A percentile compares a stretch with the other conserved stretches of the same genome.
These are phyloP conservation scores for Talaromyces pinophilus DNA, from an alignment of 2,329 filamentous ascomycete genomes.

Conservation along the genomic window DNA sequence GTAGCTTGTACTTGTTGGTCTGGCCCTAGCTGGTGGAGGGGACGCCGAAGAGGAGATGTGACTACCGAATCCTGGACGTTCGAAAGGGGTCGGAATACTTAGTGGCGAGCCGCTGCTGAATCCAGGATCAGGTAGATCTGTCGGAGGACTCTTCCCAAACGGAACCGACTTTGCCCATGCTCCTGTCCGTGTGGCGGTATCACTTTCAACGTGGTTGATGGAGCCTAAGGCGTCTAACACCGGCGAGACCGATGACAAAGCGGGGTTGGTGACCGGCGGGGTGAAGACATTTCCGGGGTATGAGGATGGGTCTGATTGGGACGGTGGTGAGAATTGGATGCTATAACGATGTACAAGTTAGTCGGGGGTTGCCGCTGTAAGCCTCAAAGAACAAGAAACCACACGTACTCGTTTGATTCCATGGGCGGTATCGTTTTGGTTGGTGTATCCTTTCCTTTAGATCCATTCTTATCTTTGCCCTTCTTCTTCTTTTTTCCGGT, in stretches of 20 bases:
- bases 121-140: constrained; percentile 38
- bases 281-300: constrained; percentile 32
- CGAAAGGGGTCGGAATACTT: constrained; percentile 41
- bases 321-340: constrained; percentile 31
- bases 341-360: constrained; percentile 28
- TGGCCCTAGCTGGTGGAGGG: constrained; percentile 41
- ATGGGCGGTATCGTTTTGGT: constrained; percentile 36
- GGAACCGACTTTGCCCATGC: constrained; percentile 50
- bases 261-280: constrained; percentile 30
- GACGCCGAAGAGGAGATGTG: constrained; percentile 46
- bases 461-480: constrained; percentile 40
- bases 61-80: constrained; percentile 41
- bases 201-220: constrained; percentile 35
- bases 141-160: constrained; percentile 48
- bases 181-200: constrained; percentile 41
- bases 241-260: constrained; percentile 35
- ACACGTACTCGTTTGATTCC: constrained; percentile 40
- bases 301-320: constrained; percentile 35
- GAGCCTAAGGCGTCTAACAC: constrained; percentile 43
- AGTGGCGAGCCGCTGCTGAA: constrained; percentile 43
- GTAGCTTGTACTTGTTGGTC: constrained; percentile 43
- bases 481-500: constrained; percentile 44
- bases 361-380: constrained; percentile 15
- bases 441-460: constrained; percentile 39
- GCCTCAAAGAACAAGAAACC: constrained; percentile 3